phyloP scores from a whole-genome alignment of 805 yeast species.

The Ogataea nitratoaversa region DNA sequence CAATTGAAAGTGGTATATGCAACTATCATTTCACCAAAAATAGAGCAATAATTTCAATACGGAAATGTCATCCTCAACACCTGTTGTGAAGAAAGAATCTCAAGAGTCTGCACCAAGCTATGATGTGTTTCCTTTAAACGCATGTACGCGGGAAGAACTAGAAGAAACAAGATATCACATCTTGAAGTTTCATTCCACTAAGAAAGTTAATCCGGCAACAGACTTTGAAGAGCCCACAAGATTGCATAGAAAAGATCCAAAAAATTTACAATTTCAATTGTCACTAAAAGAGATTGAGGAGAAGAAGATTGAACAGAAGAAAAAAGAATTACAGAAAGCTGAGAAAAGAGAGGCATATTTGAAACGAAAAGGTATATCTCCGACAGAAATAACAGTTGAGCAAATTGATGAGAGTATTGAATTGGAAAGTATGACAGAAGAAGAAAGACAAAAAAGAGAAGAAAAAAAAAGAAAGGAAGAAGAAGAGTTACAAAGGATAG shows the following conservation, averaged over 20 bases:
- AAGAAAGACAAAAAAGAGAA: constrained; percentile 36
- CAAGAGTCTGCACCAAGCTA: constrained; percentile 15
- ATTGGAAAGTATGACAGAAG: constrained; percentile 31
- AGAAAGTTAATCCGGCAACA: constrained; percentile 63
- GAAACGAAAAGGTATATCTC: constrained; percentile 12
- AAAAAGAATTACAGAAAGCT: constrained; percentile 37
- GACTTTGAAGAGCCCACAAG: constrained; percentile 81
- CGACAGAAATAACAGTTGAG: constrained; percentile 18
- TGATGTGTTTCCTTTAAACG: constrained; percentile 56
- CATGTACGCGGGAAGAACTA: constrained; percentile 68
- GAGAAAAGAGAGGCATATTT: constrained; percentile 36
- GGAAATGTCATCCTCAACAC: neutral
- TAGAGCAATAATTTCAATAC: too few species aligned
- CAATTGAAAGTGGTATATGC: too few species aligned
- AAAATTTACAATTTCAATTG: constrained; percentile 81
- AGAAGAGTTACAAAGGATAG: constrained; percentile 30
- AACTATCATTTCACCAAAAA: too few species aligned
- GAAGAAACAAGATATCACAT: constrained; percentile 75
- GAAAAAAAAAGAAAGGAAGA: constrained; percentile 24
- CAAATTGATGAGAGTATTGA: constrained; percentile 29
- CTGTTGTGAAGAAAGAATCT: neutral
- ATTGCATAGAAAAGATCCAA: constrained; percentile 90
- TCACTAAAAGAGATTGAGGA: constrained; percentile 72
- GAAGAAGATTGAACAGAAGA: constrained; percentile 46
- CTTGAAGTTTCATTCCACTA: constrained; percentile 71